phyloP scores from a whole-genome alignment of 1,139 yeast genomes.

The Kodamaea plutei region DNA sequence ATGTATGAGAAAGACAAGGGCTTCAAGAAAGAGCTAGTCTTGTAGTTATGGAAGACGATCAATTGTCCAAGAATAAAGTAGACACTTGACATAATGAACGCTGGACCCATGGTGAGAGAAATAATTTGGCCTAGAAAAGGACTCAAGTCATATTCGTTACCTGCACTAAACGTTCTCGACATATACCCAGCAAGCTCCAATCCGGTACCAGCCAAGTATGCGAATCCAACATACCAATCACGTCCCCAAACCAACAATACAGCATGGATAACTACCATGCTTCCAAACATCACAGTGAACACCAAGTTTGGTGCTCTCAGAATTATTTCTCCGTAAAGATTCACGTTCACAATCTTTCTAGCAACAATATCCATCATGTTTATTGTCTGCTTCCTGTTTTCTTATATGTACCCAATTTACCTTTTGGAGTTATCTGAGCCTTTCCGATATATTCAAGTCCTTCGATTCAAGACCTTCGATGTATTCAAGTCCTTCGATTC shows the following conservation, averaged over 20 bases:
- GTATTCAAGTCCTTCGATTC: too few species aligned
- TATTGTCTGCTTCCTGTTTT: too few species aligned
- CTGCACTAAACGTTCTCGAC: conserved; percentile 17
- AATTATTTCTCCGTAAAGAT: not conserved
- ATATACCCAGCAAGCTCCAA: conserved; percentile 22
- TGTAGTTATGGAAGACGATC: conserved; percentile 24
- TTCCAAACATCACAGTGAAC: conserved; percentile 23
- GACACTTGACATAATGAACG: conserved; percentile 81
- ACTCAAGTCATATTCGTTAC: conserved; percentile 14
- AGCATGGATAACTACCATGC: conserved; percentile 14
- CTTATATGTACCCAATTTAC: too few species aligned
- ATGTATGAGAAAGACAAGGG: conserved; percentile 36
- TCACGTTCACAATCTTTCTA: not conserved
- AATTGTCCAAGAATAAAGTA: conserved; percentile 54
- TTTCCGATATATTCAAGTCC: not conserved
- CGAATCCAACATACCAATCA: conserved; percentile 15
- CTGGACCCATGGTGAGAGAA: conserved; percentile 34
- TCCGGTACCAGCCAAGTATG: conserved; percentile 15
- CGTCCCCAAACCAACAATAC: conserved; percentile 4
- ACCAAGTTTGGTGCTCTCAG: conserved; percentile 2
- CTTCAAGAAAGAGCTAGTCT: conserved; percentile 21
- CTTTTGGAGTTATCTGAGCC: not conserved
- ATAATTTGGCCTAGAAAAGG: conserved; percentile 31
- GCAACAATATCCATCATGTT: not conserved
- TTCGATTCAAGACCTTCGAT: too few species aligned